Conservation (phyloP, 2,329 filamentous ascomycete species). For the Exophiala dermatitidis region DNA sequence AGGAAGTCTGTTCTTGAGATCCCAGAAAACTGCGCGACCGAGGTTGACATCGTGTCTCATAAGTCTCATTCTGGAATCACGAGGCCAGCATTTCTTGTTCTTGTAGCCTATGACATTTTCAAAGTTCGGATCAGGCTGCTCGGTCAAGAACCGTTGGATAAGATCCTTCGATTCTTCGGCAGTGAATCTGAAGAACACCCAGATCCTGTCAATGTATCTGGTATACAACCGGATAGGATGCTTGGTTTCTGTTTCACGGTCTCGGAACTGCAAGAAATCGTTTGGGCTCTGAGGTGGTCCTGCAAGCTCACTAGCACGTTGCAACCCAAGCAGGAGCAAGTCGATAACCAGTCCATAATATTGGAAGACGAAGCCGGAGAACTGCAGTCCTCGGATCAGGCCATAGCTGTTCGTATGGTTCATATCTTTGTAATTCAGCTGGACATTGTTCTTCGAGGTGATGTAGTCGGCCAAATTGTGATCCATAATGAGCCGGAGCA, state of each 20-base stretch:
- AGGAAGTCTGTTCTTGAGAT: slow-evolving; percentile 92
- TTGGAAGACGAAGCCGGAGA: slow-evolving; percentile 98
- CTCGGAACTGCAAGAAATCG: slow-evolving; percentile 94
- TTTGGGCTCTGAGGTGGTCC: slow-evolving; percentile 90
- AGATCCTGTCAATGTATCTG: slow-evolving; percentile 95
- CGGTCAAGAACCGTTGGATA: slow-evolving; percentile 94
- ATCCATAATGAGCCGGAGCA: slow-evolving; percentile 94
- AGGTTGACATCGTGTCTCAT: slow-evolving; percentile 99
- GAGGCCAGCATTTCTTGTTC: slow-evolving; percentile 99
- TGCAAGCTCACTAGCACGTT: slow-evolving; percentile 95
- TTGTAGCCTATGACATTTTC: slow-evolving; percentile 98
- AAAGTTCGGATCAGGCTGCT: slow-evolving; percentile 97
- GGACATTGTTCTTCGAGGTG: slow-evolving; percentile 98
- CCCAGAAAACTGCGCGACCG: slow-evolving; percentile 96
- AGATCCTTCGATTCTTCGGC: slow-evolving; percentile 92
- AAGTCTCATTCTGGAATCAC: slow-evolving; percentile 92
- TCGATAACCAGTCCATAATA: slow-evolving; percentile 96
- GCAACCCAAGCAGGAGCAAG: slow-evolving; percentile 79
- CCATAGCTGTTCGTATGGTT: slow-evolving; percentile 98
- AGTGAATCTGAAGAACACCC: slow-evolving; percentile 91
- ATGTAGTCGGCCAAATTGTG: slow-evolving; percentile 99
- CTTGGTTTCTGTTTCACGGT: slow-evolving; percentile 81
- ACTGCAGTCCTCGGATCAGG: slow-evolving; percentile 95
- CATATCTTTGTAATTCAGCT: slow-evolving; percentile 99
- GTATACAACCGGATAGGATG: slow-evolving; percentile 98